phyloP scores from a whole-genome alignment of 768 basidiomycete species.

The Psilocybe cyanescens region DNA sequence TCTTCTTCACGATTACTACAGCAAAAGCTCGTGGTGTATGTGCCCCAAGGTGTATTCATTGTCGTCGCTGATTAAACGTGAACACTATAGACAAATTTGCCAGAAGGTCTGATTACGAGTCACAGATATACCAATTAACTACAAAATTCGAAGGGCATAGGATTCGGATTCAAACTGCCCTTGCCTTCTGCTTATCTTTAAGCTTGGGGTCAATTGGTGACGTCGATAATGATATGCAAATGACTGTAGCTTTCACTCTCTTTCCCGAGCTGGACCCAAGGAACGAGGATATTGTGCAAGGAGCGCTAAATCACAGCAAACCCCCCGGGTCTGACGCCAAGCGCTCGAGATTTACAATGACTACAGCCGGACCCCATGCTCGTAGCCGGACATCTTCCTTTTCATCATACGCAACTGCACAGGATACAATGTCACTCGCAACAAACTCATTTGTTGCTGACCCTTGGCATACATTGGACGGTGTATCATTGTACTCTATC shows the following conservation, averaged over 20 bases:
- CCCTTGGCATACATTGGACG: not conserved
- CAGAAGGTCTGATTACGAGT: not conserved
- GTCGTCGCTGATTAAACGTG: not conserved
- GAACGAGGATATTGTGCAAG: too few species aligned
- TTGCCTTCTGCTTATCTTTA: not conserved
- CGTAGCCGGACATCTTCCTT: not conserved
- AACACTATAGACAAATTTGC: not conserved
- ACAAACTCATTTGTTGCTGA: not conserved
- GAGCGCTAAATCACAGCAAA: too few species aligned
- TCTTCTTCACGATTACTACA: too few species aligned
- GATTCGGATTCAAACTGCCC: not conserved
- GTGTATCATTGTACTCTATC: not conserved
- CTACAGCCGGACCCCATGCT: not conserved
- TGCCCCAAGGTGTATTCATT: too few species aligned
- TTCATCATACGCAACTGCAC: not conserved
- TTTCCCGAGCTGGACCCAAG: not conserved
- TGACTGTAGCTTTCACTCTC: not conserved
- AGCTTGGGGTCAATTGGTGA: not conserved
- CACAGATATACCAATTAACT: not conserved
- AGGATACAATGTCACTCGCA: not conserved
- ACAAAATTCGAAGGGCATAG: not conserved
- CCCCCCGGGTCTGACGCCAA: not conserved
- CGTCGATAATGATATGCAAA: not conserved
- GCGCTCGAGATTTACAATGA: not conserved
- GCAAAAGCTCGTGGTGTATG: too few species aligned